These are phyloP conservation scores for Phyllosticta citriasiana DNA, from an alignment of 2,329 filamentous ascomycete species.

Conservation along the genomic window DNA sequence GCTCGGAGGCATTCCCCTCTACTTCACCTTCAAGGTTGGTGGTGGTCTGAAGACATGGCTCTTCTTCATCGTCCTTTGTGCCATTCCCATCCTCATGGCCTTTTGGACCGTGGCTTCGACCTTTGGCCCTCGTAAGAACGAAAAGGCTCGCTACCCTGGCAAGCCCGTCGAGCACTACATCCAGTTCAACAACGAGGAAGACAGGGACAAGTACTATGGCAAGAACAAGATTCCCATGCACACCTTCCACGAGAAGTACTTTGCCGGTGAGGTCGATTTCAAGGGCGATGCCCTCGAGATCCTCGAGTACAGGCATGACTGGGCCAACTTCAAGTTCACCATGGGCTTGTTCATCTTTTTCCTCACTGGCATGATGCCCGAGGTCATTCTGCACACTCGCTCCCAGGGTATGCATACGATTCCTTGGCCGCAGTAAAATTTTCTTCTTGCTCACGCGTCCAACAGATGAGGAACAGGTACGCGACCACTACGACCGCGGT, in stretches of 20 bases:
- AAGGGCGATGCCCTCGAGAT: conserved; percentile 86
- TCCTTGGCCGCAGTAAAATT: neutral
- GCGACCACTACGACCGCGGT: conserved; percentile 93
- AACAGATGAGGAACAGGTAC: conserved; percentile 90
- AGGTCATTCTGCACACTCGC: conserved; percentile 84
- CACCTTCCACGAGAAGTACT: conserved; percentile 97
- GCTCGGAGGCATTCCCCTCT: conserved; percentile 63
- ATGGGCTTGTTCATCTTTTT: conserved; percentile 78
- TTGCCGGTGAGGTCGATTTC: conserved; percentile 88
- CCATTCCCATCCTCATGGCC: conserved; percentile 64
- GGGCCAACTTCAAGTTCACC: conserved; percentile 92
- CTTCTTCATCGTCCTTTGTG: conserved; percentile 73
- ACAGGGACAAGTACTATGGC: conserved; percentile 60
- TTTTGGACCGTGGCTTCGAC: conserved; percentile 77
- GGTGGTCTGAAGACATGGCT: conserved; percentile 80
- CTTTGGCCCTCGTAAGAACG: conserved; percentile 80
- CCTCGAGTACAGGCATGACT: conserved; percentile 92
- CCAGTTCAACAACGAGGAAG: conserved; percentile 58
- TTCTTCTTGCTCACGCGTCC: neutral
- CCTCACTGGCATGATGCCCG: conserved; percentile 75
- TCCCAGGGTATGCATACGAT: conserved; percentile 58
- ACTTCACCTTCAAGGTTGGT: conserved; percentile 70
- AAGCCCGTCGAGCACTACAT: conserved; percentile 86
- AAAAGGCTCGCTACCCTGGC: conserved; percentile 80
- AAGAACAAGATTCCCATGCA: conserved; percentile 77